Conservation (phyloP, 2,329 filamentous ascomycete species). For the Coniochaeta prunicola region DNA sequence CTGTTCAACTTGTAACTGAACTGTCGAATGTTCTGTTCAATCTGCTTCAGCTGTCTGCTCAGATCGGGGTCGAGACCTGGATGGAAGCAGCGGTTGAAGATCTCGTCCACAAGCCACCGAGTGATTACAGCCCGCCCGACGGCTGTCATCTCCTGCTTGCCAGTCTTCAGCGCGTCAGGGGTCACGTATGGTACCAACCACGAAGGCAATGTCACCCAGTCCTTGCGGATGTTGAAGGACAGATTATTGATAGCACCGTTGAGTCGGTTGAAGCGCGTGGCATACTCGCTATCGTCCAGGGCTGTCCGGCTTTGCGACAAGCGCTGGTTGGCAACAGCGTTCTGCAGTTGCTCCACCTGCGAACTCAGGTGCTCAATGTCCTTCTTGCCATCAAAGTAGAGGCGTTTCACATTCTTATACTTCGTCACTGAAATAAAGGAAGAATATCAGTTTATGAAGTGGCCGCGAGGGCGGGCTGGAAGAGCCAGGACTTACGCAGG, state of each 20-base stretch:
- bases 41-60: conserved; percentile 72
- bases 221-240: conserved; percentile 91
- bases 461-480: not conserved
- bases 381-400: conserved; percentile 92
- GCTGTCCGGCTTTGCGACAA: conserved; percentile 91
- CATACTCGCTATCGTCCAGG: conserved; percentile 91
- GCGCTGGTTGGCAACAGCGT: conserved; percentile 93
- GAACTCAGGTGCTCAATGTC: conserved; percentile 83
- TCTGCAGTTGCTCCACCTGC: conserved; percentile 91
- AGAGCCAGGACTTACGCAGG: conserved; percentile 34
- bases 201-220: conserved; percentile 74
- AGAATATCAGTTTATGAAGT: conserved; percentile 19
- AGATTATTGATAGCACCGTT: conserved; percentile 93
- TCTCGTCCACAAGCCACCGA: conserved; percentile 81
- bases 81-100: conserved; percentile 91
- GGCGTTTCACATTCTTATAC: conserved; percentile 96
- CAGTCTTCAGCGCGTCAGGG: conserved; percentile 74
- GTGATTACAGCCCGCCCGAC: conserved; percentile 85
- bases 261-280: conserved; percentile 78
- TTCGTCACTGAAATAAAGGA: conserved; percentile 83
- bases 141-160: conserved; percentile 96
- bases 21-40: conserved; percentile 80
- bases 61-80: conserved; percentile 72
- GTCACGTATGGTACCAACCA: conserved; percentile 81
- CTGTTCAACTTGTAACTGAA: conserved; percentile 67